Conservation (phyloP, 305 asterid species). For the Ajuga reptans region DNA sequence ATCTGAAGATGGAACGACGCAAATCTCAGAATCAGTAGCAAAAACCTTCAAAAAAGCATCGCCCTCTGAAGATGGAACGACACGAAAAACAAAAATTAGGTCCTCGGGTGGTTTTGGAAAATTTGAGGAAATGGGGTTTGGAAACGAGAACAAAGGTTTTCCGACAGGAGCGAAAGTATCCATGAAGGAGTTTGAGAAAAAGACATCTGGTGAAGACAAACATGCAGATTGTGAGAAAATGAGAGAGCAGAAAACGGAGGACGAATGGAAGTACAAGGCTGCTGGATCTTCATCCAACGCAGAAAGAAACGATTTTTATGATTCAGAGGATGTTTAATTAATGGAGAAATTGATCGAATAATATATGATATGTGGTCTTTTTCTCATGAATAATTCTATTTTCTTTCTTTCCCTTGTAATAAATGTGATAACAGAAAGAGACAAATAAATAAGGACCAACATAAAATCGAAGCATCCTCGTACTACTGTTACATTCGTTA, state of each 20-base stretch:
- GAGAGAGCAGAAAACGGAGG: background rate
- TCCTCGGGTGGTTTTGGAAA: background rate
- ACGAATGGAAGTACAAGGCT: conserved; percentile 3
- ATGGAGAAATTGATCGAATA: background rate
- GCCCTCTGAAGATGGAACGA: background rate
- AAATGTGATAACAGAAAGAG: no score
- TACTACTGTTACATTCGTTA: no score
- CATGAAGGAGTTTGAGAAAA: background rate
- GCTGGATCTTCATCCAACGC: background rate
- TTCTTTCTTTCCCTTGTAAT: no score
- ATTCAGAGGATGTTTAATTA: background rate
- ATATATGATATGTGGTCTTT: background rate
- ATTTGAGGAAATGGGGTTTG: background rate
- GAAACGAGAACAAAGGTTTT: background rate
- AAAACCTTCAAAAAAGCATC: no score
- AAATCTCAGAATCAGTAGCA: no score
- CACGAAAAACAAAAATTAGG: background rate
- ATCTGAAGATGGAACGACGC: background rate
- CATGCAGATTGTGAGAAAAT: background rate
- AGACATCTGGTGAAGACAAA: background rate
- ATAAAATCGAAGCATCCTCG: no score
- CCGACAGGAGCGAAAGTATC: background rate
- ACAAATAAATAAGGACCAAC: no score
- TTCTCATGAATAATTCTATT: no score
- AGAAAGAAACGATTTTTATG: background rate